A percentile compares a stretch with the other conserved stretches of the same genome.
These are phyloP conservation scores for Epichloe glyceriae DNA, from an alignment of 2,329 filamentous ascomycete species.

Conservation along the genomic window DNA sequence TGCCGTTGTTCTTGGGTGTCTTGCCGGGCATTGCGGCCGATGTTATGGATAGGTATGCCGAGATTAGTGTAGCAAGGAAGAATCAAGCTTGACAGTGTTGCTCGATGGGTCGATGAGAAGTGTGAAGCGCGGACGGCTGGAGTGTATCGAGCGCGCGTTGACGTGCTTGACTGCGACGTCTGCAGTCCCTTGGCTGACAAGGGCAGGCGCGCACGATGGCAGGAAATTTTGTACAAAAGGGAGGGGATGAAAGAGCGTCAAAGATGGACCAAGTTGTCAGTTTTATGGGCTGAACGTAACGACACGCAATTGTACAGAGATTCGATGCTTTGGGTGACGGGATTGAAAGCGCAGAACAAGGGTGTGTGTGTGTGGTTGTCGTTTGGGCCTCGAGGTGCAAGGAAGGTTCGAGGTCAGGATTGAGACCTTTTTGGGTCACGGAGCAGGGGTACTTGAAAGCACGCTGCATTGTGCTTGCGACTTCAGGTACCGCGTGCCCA, in stretches of 20 bases:
- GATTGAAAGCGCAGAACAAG: background rate
- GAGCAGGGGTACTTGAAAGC: slow-evolving; percentile 10
- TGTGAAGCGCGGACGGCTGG: background rate
- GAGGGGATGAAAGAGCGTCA: slow-evolving; percentile 4
- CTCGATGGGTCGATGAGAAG: background rate
- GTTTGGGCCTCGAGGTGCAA: slow-evolving; percentile 14
- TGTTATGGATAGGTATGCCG: slow-evolving; percentile 1
- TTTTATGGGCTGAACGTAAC: background rate
- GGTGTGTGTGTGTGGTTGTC: slow-evolving; percentile 5
- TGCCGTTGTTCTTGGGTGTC: slow-evolving; percentile 59
- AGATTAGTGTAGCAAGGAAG: background rate
- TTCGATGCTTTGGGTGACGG: slow-evolving; percentile 3
- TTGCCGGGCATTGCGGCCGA: slow-evolving; percentile 51
- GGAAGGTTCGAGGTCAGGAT: slow-evolving; percentile 21
- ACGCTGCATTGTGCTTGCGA: slow-evolving; percentile 1
- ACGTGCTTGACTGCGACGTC: slow-evolving; percentile 4
- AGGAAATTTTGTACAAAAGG: background rate
- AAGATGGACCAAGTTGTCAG: background rate
- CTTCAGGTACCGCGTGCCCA: slow-evolving; percentile 11
- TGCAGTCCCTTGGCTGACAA: slow-evolving; percentile 1
- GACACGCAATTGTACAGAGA: background rate
- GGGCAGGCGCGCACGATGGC: slow-evolving; percentile 4
- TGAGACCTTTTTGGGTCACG: slow-evolving; percentile 12
- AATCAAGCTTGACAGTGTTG: background rate
- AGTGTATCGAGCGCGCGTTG: slow-evolving; percentile 1